Base-by-base conservation (phyloP, 164 flowering plant genomes). In the Berberis vulgaris region DNA sequence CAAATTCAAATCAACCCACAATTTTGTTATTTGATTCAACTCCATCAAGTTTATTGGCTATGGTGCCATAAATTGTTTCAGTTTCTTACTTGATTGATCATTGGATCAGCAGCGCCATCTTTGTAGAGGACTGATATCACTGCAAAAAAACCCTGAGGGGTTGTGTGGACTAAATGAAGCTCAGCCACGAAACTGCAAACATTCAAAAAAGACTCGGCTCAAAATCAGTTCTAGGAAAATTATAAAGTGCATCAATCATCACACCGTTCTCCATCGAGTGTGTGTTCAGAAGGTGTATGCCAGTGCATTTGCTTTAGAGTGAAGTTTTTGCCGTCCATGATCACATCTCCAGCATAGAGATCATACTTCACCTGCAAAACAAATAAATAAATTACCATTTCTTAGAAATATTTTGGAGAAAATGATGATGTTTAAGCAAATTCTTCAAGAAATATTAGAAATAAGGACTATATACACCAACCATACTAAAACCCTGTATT, bases 211-310 rank as follows among this genome's bases (percentile, higher is more conserved):
- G 45, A 10, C 7, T 1, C 8, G 7, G 1, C 5, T 38, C 2
- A 3, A 1, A 45, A 45, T 5, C 45, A 3, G n/a, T 9, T 44
- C 39, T 26, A 45, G 45, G 5, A 6, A 5, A 61, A 45, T 45
- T 2, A 6, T 10, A 13, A 61, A 6, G 6, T 6, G 5, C 12
- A n/a, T 45, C n/a, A 61, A 7, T 46, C 39, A 61, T 39, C 52
- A 43, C 71, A 87, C 91, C 67, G 75, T 9, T 41, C 58, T 5
- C 89, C 89, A 43, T 86, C 65, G 47, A 86, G 61, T 0, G 61
- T 71, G 68, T 88, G 95, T 71, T 88, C 95, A 1, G 91, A 79
- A 56, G 91, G 95, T 61, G 79, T 52, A 68, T 88, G 95, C 86
- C 86, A 86, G 66, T 86, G 89, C 76, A 84, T 62, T 58, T 81